Evolutionary conservation across 805 yeast genomes (phyloP), one percentile per base, ranked within the genome.

Genomic region (Candida awuae): DNA sequence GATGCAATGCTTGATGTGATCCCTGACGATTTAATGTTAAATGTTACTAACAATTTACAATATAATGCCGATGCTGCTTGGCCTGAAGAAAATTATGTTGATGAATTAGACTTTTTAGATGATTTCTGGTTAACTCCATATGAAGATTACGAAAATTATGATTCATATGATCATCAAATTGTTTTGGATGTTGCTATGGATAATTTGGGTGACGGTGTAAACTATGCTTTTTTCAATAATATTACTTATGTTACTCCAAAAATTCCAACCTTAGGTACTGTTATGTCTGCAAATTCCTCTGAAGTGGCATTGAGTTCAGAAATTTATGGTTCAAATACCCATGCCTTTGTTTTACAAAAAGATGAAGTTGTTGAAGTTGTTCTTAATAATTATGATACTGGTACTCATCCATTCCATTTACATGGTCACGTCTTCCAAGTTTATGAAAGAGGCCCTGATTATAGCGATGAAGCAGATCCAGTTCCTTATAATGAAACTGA

Each of bases 171-270:
- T 57, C 68, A 71, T 49, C 67, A 68, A 41, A 70, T 87, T 52
- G 69, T 75, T n/a, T 66, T 92, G 37, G 77, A 77, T 51, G 88
- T 92, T 42, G 58, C 62, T 20, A 87, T 92, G 97, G 80, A 81
- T 59, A 84, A 85, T 68, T 70, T 92, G 62, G 72, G 70, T 35
- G 68, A 86, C 61, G 98, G 98, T 67, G 70, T 80, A 46, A 87
- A 87, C 67, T 92, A 92, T 58, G 97, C 97, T n/a, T 83, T 90
- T 66, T 86, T 90, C 80, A 88, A 90, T 70, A 81, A 85, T 58
- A 68, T 84, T 55, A 73, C 94, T 18, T 92, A 75, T 63, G 67
- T 73, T 26, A 59, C 73, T 28, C 95, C 97, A 47, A 81, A 77
- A 62, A 94, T 90, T 13, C 98, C 98, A 35, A 66, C 88, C 6